Conservation (phyloP, 2,329 filamentous ascomycete genomes). For the Dactylellina parvicollis region DNA sequence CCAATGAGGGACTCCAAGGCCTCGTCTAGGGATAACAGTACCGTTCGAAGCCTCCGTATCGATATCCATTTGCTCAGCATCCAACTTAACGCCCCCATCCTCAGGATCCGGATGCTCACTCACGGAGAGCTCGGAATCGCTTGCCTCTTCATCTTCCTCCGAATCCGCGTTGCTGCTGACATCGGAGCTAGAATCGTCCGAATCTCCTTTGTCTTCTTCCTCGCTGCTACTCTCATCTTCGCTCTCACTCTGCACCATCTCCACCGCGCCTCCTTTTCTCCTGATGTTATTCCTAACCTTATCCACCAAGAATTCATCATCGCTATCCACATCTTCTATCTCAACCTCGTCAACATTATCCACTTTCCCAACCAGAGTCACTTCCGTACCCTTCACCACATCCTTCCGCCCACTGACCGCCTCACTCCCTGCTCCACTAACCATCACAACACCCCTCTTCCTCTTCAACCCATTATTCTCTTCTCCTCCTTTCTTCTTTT, state of each 20-base stretch:
- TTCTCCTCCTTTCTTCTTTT: not conserved
- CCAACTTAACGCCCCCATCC: slow-evolving; percentile 48
- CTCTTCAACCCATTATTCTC: slow-evolving; percentile 49
- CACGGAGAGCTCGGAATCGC: slow-evolving; percentile 39
- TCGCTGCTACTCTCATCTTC: slow-evolving; percentile 29
- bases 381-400: slow-evolving; percentile 32
- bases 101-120: slow-evolving; percentile 54
- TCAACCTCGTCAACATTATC: slow-evolving; percentile 23
- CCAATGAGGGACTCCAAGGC: slow-evolving; percentile 69
- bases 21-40: slow-evolving; percentile 46
- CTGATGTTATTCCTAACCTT: slow-evolving; percentile 43
- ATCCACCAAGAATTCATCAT: slow-evolving; percentile 57
- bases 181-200: slow-evolving; percentile 2
- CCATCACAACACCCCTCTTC: slow-evolving; percentile 47
- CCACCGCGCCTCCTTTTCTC: slow-evolving; percentile 16
- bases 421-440: slow-evolving; percentile 40
- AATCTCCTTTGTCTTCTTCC: slow-evolving; percentile 59
- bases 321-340: slow-evolving; percentile 58
- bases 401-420: slow-evolving; percentile 14
- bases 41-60: slow-evolving; percentile 16
- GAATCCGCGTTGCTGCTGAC: slow-evolving; percentile 21
- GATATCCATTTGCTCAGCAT: slow-evolving; percentile 28
- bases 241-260: slow-evolving; percentile 41
- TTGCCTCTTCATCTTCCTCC: slow-evolving; percentile 12
- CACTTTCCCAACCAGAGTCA: slow-evolving; percentile 27